Evolutionary conservation across 495 filamentous ascomycete species (phyloP), one percentile per base, ranked within the genome.

Genomic region (Annulohypoxylon nitens): DNA sequence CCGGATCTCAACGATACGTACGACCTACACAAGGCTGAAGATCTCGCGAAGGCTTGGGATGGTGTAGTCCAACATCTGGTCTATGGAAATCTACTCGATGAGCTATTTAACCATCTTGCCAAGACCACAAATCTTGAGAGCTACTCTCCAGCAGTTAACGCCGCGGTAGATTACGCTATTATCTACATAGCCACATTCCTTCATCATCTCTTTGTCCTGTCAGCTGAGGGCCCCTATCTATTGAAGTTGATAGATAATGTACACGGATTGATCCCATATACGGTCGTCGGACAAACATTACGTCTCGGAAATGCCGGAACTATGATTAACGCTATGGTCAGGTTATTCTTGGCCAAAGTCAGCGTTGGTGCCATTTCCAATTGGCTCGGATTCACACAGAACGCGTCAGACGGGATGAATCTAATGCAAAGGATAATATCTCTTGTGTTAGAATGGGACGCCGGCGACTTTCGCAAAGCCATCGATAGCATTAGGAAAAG

Each of bases 331-430:
- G 90, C 83, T 12, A 88, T 92, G 83, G 82, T 88, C 43, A 83
- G 78, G 55, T 74, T 92, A n/a, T 77, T 92, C 16, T 77, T 92
- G 12, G 86, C 90, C 3, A 92, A 92, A 73, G 78, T 91, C 64
- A 88, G 88, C 34, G 78, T 92, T 2, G 86, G 84, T 3, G 86
- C 84, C 1, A 60, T 92, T 14, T 89, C 90, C 8, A 90, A 90
- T 71, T 92, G 90, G 90, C 81, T 92, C 51, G 90, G 90, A 0
- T 54, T 87, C 30, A 91, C 86, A 0, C 81, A 86, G 34, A 85
- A 83, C 18, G 83, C 85, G 7, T 85, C 91, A 67, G 88, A 91
- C 61, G 90, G 90, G 67, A 90, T 91, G 90, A 92, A 92, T 73
- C 62, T 92, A 36, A 75, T 92, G 57, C 90, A 92, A 76, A 83